Conservation (phyloP, 2,329 filamentous ascomycete genomes). For the Ophiostoma himal-ulmi region DNA sequence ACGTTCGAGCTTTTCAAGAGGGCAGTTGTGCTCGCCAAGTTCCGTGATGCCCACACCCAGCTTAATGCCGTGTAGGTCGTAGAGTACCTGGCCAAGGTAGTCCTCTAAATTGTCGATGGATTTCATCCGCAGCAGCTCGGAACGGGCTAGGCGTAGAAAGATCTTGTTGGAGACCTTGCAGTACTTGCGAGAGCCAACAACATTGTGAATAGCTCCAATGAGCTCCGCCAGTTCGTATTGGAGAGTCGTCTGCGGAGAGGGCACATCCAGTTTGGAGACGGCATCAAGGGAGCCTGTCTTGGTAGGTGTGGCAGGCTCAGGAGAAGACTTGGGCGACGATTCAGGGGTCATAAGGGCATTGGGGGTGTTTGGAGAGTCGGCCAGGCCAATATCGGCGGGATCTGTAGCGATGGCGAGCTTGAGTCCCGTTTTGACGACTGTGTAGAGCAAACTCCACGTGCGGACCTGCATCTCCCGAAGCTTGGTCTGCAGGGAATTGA, state of each 20-base stretch:
- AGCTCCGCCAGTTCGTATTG: constrained; percentile 71
- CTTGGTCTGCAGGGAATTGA: constrained; percentile 57
- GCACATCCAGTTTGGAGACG: not conserved
- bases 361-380: not conserved
- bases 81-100: constrained; percentile 79
- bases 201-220: constrained; percentile 74
- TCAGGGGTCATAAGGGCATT: not conserved
- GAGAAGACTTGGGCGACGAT: not conserved
- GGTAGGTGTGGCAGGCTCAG: not conserved
- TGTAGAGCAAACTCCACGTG: constrained; percentile 82
- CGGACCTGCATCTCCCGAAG: constrained; percentile 83
- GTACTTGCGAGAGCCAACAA: constrained; percentile 74
- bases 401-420: constrained; percentile 22
- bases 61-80: constrained; percentile 75
- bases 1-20: constrained; percentile 69
- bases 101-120: constrained; percentile 77
- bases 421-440: constrained; percentile 68
- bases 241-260: constrained; percentile 34
- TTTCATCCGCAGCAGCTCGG: constrained; percentile 71
- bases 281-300: not conserved
- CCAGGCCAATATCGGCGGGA: not conserved
- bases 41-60: constrained; percentile 62
- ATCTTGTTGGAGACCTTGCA: constrained; percentile 82
- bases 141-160: constrained; percentile 82
- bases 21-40: constrained; percentile 73